Base-by-base conservation (phyloP, 805 yeast species). In the Wickerhamomyces silvicola region DNA sequence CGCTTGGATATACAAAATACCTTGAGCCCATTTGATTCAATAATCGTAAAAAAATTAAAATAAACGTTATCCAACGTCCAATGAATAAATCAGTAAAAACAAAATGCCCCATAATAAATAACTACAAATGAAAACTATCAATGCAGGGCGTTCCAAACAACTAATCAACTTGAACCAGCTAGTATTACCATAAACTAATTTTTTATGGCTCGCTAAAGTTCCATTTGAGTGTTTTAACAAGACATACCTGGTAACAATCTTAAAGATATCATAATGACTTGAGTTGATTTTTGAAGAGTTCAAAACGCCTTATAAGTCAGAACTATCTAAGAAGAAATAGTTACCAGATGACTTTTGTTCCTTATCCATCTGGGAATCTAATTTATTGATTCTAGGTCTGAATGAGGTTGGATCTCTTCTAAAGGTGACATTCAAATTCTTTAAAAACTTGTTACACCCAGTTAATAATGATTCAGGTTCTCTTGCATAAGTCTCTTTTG, bases 401-500 rank as follows among this genome's bases (percentile, higher is more conserved):
- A 76, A 92, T 36, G 96, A 84, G 59, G 79, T 86, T 52, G 99
- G 97, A 67, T 92, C 99, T 71, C 99, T 86, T 78, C 99, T 85
- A 70, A 92, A 92, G 3, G 98, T 92, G 41, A 92, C 98, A 50
- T 90, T 85, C 70, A 92, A 77, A 62, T 87, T 90, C 79, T 90
- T 88, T 70, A 92, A 77, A 77, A 92, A 92, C 57, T 81, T 71
- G 74, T 92, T 92, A 73, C 97, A 90, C 52, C 99, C 99, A 33
- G 97, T 87, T 57, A 94, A 72, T 59, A 92, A 72, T 24, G 94
- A 77, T 68, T 92, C 96, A 33, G 98, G 97, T 32, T 82, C 62
- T 56, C 79, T 81, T 24, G 98, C 97, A 46, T 63, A 58, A 21
- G 98, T 90, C 46, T 79, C 70, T 57, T 74, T 72, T 18, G 97